Percentiles rank a stretch among this genome's conserved stretches.
These are phyloP conservation scores for Aphanomyces astaci DNA, from an alignment of 352 stramenopile species.

Conservation along the genomic window DNA sequence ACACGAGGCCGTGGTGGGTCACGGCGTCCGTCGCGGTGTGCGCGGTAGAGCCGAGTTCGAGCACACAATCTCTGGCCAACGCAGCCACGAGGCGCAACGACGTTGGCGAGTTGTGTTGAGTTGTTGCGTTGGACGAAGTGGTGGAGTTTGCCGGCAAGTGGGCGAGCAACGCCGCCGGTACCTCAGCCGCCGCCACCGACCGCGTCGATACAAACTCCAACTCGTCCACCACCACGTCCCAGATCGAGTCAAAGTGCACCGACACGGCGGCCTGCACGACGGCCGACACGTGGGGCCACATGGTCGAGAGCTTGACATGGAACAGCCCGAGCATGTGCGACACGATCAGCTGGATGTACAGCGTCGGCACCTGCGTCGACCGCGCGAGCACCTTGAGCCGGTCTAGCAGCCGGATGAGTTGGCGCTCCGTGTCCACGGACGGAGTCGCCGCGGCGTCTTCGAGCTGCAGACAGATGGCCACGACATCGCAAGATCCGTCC, in stretches of 20 bases:
- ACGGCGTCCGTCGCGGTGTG: conserved; percentile 45
- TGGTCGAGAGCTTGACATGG: conserved; percentile 83
- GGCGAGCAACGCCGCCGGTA: too few relatives aligned
- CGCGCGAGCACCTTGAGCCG: conserved; percentile 70
- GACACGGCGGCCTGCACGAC: conserved; percentile 51
- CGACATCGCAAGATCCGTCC: conserved; percentile 53
- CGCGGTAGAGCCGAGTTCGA: conserved; percentile 1
- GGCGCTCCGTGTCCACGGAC: conserved; percentile 69
- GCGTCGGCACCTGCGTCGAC: conserved; percentile 53
- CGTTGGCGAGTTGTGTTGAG: background rate
- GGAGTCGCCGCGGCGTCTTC: conserved; percentile 47
- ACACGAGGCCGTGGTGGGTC: conserved; percentile 74
- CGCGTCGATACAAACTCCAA: conserved; percentile 29
- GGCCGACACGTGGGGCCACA: conserved; percentile 75
- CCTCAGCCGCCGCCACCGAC: background rate
- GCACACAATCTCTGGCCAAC: background rate
- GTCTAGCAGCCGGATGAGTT: conserved; percentile 70
- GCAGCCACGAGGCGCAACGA: background rate
- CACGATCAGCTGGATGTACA: conserved; percentile 73
- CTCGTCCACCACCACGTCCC: conserved; percentile 47
- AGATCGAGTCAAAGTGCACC: conserved; percentile 57
- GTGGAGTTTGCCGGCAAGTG: background rate
- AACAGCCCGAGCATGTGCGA: conserved; percentile 74
- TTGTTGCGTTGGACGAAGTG: too few relatives aligned
- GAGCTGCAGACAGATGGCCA: conserved; percentile 55